phyloP scores from a whole-genome alignment of 768 basidiomycete genomes.

The Albatrellus ellisii region DNA sequence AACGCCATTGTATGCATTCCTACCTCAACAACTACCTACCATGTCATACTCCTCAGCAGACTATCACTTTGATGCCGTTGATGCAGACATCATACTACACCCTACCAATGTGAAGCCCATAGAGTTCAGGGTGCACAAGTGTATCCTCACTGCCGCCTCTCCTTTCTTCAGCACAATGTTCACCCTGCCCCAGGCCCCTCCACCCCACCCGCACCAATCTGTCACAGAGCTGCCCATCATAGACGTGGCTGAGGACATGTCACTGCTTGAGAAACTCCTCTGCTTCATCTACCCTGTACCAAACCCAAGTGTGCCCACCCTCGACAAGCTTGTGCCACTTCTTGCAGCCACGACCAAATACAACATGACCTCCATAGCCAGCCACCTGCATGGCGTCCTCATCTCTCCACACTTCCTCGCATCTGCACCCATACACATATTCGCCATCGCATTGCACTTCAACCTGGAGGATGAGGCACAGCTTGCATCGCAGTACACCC shows the following conservation, averaged over 20 bases:
- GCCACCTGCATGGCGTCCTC: slow-evolving; percentile 35
- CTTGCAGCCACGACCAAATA: slow-evolving; percentile 53
- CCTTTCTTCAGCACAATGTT: neutral
- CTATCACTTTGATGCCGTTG: too few species aligned
- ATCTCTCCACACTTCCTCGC: slow-evolving; percentile 36
- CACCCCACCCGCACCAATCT: too few species aligned
- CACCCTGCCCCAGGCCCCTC: neutral
- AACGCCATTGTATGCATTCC: too few species aligned
- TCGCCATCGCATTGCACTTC: slow-evolving; percentile 55
- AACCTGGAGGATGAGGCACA: slow-evolving; percentile 51
- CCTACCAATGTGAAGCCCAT: too few species aligned
- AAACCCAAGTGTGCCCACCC: slow-evolving; percentile 33
- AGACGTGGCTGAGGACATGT: neutral
- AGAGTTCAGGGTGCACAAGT: neutral
- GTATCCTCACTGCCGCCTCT: neutral
- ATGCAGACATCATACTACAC: too few species aligned
- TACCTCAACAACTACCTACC: too few species aligned
- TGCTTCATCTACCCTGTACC: slow-evolving; percentile 50
- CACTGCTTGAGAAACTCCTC: slow-evolving; percentile 35
- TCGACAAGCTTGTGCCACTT: slow-evolving; percentile 39
- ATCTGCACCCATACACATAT: slow-evolving; percentile 43
- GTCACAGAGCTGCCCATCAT: neutral
- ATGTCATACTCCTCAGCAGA: too few species aligned
- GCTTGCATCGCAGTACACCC: slow-evolving; percentile 47
- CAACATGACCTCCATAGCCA: slow-evolving; percentile 35